These are phyloP conservation scores for Ajuga chamaepitys DNA, from an alignment of 257 asterid genomes.

Conservation along the genomic window DNA sequence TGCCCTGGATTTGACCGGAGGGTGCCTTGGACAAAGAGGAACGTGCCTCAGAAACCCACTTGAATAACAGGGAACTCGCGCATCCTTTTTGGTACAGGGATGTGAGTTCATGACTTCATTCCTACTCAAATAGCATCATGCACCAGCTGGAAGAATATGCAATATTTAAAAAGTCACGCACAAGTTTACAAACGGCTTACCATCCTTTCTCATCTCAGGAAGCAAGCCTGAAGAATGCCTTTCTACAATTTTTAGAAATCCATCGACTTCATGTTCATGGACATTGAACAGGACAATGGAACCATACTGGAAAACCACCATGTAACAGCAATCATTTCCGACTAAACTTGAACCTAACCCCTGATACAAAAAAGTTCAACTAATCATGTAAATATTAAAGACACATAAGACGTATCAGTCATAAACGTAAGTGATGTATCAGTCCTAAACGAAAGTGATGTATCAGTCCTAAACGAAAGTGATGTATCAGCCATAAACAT, in stretches of 20 bases:
- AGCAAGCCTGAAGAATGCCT: constrained; percentile 80
- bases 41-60: no score
- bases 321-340: constrained; percentile 64
- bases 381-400: constrained; percentile 6
- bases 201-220: constrained; percentile 95
- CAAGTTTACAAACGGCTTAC: constrained; percentile 33
- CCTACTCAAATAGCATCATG: background rate
- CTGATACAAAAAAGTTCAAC: constrained; percentile 33
- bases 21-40: no score
- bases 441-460: background rate
- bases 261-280: constrained; percentile 71
- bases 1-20: no score
- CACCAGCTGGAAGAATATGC: background rate
- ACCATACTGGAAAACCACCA: constrained; percentile 95
- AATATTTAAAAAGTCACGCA: background rate
- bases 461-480: background rate
- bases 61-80: no score
- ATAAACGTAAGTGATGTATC: background rate
- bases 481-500: background rate
- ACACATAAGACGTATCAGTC: background rate
- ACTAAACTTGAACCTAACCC: constrained; percentile 52
- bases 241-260: constrained; percentile 65
- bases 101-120: no score
- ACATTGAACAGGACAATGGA: constrained; percentile 91
- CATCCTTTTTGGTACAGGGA: no score